Percentiles rank a stretch among this genome's conserved stretches.
These are phyloP conservation scores for Rhizopus arrhizus DNA, from an alignment of 371 early-diverging fungal genomes.

Conservation along the genomic window DNA sequence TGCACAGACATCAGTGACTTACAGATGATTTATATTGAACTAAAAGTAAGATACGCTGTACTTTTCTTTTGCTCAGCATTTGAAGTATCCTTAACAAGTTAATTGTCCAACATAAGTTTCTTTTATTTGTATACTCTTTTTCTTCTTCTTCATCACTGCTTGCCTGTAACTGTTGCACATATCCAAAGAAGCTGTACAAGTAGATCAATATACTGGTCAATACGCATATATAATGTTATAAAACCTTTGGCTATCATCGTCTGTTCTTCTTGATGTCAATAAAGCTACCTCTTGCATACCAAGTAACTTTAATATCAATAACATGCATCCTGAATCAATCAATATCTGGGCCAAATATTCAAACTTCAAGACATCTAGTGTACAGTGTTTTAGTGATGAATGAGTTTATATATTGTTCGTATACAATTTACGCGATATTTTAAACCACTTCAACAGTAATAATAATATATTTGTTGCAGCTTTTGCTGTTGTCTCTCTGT, in stretches of 20 bases:
- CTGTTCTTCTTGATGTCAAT: conserved; percentile 57
- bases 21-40: conserved; percentile 86
- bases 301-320: conserved; percentile 80
- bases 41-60: conserved; percentile 73
- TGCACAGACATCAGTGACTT: conserved; percentile 7
- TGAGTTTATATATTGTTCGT: not conserved
- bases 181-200: conserved; percentile 23
- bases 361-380: conserved; percentile 70
- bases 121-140: conserved; percentile 31
- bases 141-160: conserved; percentile 11
- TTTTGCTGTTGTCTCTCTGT: conserved; percentile 77
- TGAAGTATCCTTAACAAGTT: conserved; percentile 78
- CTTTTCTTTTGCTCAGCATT: conserved; percentile 78
- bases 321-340: conserved; percentile 80
- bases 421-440: conserved; percentile 62
- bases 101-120: conserved; percentile 79
- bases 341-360: conserved; percentile 79
- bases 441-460: conserved; percentile 69
- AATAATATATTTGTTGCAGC: conserved; percentile 73
- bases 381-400: not conserved
- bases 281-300: conserved; percentile 72
- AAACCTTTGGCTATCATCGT: conserved; percentile 57
- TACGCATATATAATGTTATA: not conserved
- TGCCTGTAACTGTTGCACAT: conserved; percentile 3
- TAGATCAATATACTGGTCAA: not conserved